Percentiles rank a stretch among this genome's conserved stretches.
These are phyloP conservation scores for Penicillium coffeae DNA, from an alignment of 495 filamentous ascomycete species.

Conservation along the genomic window DNA sequence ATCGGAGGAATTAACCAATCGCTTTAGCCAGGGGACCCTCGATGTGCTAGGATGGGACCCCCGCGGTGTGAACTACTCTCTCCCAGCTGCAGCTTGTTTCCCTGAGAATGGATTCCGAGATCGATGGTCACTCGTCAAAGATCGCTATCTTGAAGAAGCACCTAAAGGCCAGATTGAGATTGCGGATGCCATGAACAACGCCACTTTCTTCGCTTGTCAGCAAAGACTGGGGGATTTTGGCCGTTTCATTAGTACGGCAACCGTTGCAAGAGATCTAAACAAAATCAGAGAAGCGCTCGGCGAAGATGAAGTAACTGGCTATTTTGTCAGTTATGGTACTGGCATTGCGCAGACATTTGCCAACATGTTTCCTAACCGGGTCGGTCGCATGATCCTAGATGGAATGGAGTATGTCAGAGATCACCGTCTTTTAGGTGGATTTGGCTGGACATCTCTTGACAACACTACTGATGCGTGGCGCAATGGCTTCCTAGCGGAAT, in stretches of 20 bases:
- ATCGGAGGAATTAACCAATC: slow-evolving; percentile 12
- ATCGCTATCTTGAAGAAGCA: slow-evolving; percentile 11
- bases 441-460: slow-evolving; percentile 18
- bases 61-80: slow-evolving; percentile 16
- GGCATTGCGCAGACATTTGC: slow-evolving; percentile 18
- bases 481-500: slow-evolving; percentile 18
- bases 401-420: slow-evolving; percentile 18
- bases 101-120: slow-evolving; percentile 12
- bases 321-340: slow-evolving; percentile 18
- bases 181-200: slow-evolving; percentile 17
- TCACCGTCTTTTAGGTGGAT: slow-evolving; percentile 13
- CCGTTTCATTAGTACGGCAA: slow-evolving; percentile 17
- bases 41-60: slow-evolving; percentile 19
- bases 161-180: slow-evolving; percentile 5
- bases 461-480: slow-evolving; percentile 17
- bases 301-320: slow-evolving; percentile 15
- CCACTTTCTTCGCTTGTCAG: slow-evolving; percentile 16
- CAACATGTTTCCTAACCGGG: slow-evolving; percentile 17
- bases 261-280: slow-evolving; percentile 15
- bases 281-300: slow-evolving; percentile 14
- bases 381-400: slow-evolving; percentile 17
- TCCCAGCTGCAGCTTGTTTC: slow-evolving; percentile 11
- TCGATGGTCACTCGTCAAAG: slow-evolving; percentile 11
- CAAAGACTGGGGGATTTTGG: slow-evolving; percentile 14
- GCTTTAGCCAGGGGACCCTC: slow-evolving; percentile 12